Percentiles rank a stretch among this genome's conserved stretches.
Evolutionary conservation across 2,329 filamentous ascomycete genomes (phyloP).

Genomic region (Coniochaeta hoffmannii): DNA sequence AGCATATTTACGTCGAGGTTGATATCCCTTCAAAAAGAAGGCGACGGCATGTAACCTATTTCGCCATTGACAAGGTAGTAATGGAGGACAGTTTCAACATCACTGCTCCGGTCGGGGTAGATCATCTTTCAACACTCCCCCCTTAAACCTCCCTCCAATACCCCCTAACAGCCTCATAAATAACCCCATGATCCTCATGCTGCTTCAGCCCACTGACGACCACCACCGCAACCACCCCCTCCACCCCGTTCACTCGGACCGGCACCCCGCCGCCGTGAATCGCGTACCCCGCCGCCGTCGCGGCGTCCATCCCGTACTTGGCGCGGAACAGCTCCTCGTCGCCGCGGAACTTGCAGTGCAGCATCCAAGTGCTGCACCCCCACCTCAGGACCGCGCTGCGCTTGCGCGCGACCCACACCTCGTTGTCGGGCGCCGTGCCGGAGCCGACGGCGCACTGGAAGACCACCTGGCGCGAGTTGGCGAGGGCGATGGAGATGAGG

Average conservation of each 20-base stretch:
- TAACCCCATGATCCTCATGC: constrained; percentile 68
- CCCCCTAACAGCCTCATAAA: constrained; percentile 60
- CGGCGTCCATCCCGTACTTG: constrained; percentile 54
- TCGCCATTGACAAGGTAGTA: no score
- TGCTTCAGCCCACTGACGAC: constrained; percentile 72
- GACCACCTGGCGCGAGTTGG: constrained; percentile 50
- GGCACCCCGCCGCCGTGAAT: constrained; percentile 75
- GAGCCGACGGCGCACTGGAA: constrained; percentile 64
- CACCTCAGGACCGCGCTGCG: constrained; percentile 64
- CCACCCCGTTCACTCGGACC: constrained; percentile 63
- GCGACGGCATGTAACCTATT: no score
- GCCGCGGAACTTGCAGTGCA: constrained; percentile 58
- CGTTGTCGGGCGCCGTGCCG: constrained; percentile 64
- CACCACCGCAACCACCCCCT: constrained; percentile 68
- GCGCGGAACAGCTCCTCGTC: constrained; percentile 58
- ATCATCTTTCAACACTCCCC: neutral
- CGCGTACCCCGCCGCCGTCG: constrained; percentile 55
- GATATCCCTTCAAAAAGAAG: no score
- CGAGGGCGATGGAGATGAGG: constrained; percentile 58
- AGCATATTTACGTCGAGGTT: no score
- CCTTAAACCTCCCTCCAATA: constrained; percentile 26
- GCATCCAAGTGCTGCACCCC: constrained; percentile 62
- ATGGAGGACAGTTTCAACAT: no score
- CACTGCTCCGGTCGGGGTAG: no score
- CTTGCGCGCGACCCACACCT: constrained; percentile 65